phyloP scores from a whole-genome alignment of 345 rosid genomes.

The Pseudoturritis turrita region DNA sequence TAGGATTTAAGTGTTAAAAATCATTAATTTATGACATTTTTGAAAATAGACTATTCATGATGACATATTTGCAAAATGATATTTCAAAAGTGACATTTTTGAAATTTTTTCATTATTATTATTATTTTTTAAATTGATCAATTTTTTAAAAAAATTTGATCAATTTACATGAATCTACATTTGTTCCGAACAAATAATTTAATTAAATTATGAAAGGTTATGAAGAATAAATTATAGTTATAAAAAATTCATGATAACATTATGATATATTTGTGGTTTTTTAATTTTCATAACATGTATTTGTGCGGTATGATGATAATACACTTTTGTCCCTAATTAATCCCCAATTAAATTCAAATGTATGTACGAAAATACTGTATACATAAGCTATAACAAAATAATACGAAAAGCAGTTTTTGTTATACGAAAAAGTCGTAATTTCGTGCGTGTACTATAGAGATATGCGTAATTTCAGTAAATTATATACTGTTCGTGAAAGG shows the following conservation, averaged over 20 bases:
- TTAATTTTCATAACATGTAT: background rate
- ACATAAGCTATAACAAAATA: background rate
- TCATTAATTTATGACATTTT: no score
- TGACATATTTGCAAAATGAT: no score
- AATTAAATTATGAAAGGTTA: background rate
- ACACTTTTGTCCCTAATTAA: background rate
- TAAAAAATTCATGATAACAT: background rate
- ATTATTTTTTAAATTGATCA: no score
- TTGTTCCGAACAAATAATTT: background rate
- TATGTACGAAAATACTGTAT: background rate
- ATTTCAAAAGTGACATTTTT: no score
- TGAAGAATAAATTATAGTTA: background rate
- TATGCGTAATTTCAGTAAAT: constrained; percentile 23
- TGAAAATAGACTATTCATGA: no score
- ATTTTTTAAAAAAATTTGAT: no score
- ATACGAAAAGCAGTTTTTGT: background rate
- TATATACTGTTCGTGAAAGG: constrained; percentile 11
- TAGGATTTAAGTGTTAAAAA: no score
- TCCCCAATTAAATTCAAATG: background rate
- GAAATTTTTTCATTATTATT: no score
- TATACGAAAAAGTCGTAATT: background rate
- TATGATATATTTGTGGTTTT: background rate
- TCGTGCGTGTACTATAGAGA: constrained; percentile 27
- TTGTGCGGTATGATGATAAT: background rate
- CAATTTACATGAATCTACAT: no score